Evolutionary conservation across 495 filamentous ascomycete species (phyloP).

Genomic region (Annulohypoxylon stygium): DNA sequence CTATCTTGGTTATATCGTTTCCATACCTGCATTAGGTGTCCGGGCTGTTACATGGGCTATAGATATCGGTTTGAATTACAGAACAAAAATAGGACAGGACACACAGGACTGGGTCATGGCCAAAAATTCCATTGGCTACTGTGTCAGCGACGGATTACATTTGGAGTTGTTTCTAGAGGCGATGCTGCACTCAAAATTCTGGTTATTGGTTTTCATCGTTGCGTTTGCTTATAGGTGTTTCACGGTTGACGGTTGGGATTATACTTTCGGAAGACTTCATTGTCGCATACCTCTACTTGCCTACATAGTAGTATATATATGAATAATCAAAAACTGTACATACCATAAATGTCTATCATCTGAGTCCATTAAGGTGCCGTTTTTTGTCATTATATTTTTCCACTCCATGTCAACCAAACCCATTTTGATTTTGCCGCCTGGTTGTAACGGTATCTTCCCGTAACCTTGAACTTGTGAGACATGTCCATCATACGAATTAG

Average conservation of each 20-base stretch:
- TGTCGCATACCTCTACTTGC: background rate
- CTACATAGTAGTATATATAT: slow-evolving; percentile 2
- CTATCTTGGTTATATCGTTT: background rate
- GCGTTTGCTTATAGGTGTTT: background rate
- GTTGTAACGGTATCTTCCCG: background rate
- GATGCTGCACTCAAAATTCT: background rate
- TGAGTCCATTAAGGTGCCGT: background rate
- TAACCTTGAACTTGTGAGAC: background rate
- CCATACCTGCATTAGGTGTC: slow-evolving; percentile 4
- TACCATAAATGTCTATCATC: slow-evolving; percentile 4
- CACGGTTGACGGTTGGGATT: background rate
- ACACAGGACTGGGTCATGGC: slow-evolving; percentile 29
- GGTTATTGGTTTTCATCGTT: background rate
- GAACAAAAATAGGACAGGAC: slow-evolving; percentile 26
- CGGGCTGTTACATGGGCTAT: background rate
- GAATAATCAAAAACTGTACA: background rate
- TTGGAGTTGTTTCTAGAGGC: background rate
- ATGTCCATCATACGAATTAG: background rate
- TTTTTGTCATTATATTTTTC: slow-evolving; percentile 9
- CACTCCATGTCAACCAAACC: background rate
- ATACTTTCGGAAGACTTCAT: background rate
- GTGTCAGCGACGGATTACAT: background rate
- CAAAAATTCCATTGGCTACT: background rate
- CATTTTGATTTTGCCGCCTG: background rate
- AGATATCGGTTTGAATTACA: background rate